Evolutionary conservation across 345 rosid genomes (phyloP), one percentile per base, ranked within the genome.

Genomic region (Bruguiera gymnorhiza): DNA sequence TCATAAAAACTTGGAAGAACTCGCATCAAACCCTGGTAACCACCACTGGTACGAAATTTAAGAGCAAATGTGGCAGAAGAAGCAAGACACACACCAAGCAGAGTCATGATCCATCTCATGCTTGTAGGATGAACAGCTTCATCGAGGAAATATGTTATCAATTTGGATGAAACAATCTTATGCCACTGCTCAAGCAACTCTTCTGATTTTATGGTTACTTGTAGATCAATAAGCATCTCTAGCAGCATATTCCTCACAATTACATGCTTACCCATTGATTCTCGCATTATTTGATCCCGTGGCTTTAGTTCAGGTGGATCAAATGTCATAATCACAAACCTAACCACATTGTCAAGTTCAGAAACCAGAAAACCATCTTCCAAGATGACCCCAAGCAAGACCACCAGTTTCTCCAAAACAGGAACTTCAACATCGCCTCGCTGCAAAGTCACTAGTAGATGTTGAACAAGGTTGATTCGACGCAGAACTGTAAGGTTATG

Each of bases 51-150:
- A 66, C 97, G 98, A 80, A 95, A 95, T 69, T 88, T 92, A 24
- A 92, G 92, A 30, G 94, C 84, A 86, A 95, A 95, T 67, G 97
- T 95, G 48, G 92, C 88, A 71, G 99, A 96, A 81, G 97, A 86
- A 70, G 93, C 86, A 71, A 96, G 90, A 82, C 90, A 89, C 63
- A 86, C 96, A 59, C 99, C 99, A 51, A 96, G 97, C 72, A 96
- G 94, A 69, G 99, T 96, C 98, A 92, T 89, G 82, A 96, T 89
- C 98, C 99, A 90, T 86, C 99, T 90, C 98, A 96, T 96, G 65
- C 97, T 92, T 15, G 99, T 92, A 76, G 99, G 98, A 86, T 96
- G 99, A 57, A 86, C 98, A 84, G 98, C 94, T 89, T 92, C 99
- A 79, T 96, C 99, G 61, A 96, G 96, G 74, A 96, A 96, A 84